Base-by-base conservation (phyloP, 2,329 filamentous ascomycete genomes). In the Colletotrichum noveboracense region DNA sequence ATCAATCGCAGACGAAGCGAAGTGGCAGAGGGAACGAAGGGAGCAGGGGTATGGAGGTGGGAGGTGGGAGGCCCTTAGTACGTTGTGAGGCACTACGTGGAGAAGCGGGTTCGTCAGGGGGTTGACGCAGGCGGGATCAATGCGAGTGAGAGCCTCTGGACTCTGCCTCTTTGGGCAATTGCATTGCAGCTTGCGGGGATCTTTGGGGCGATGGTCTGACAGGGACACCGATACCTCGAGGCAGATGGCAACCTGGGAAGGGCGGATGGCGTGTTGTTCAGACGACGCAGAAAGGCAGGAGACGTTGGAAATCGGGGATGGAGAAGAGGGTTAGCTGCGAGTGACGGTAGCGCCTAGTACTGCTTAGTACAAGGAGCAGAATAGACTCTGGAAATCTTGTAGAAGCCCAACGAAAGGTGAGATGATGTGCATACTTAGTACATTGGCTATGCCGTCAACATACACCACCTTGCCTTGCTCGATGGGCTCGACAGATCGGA, bases 121-220 rank as follows among this genome's bases (percentile, higher is more conserved):
- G 61, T 58, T 74, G 61, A 76, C 71, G 66, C 74, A 76, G 48
- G 64, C 28, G 60, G 52, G 58, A 76, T 76, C 74, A 76, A 76
- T 76, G 74, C 74, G 71, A 76, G 26, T 28, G 32, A 32, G 18
- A 30, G 10, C 26, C 32, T 69, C 56, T 65, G 56, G 62, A 67
- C 58, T 36, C 58, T 74, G 38, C 65, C 65, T 74, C 48, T 74
- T 75, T 62, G 48, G 56, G 68, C 32, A 60, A 73, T 58, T 56
- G 48, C 48, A 36, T 62, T 36, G 56, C 48, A 32, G 58, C 62
- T 30, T 58, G 36, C 34, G 60, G 58, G 56, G 64, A 16, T 56
- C 56, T 61, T 38, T 34, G 68, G 36, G 58, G 43, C 36, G 32
- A 67, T 61, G 62, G 72, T 28, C 61, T 72, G 60, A 58, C 58